Percentiles rank a stretch among this genome's conserved stretches.
Conservation (phyloP, 1,284 basidiomycete genomes). For the Austroboletus niveus region DNA sequence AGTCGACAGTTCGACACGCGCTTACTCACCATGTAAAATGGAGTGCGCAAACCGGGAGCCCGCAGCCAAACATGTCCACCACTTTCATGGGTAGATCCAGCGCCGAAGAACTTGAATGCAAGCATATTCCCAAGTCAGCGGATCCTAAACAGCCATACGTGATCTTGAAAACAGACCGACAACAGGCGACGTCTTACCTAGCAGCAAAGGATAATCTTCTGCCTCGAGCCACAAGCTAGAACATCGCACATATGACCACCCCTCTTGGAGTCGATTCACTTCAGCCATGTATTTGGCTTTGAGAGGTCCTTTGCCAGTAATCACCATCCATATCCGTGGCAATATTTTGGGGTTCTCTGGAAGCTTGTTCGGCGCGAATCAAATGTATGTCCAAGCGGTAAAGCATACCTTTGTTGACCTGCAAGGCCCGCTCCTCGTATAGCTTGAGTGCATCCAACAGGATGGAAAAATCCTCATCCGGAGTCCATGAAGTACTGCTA, state of each 20-base stretch:
- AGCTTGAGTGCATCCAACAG: slow-evolving; percentile 69
- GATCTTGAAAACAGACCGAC: slow-evolving; percentile 7
- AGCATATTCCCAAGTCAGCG: slow-evolving; percentile 88
- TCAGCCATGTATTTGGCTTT: slow-evolving; percentile 71
- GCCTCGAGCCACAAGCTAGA: slow-evolving; percentile 87
- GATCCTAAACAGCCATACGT: slow-evolving; percentile 54
- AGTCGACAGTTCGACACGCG: neutral
- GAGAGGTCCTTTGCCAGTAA: slow-evolving; percentile 92
- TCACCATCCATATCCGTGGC: slow-evolving; percentile 78
- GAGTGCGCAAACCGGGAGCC: slow-evolving; percentile 88
- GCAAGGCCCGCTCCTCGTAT: slow-evolving; percentile 65
- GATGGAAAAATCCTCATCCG: slow-evolving; percentile 93
- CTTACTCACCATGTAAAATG: slow-evolving; percentile 76
- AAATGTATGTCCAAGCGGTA: neutral
- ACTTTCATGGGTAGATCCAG: slow-evolving; percentile 99
- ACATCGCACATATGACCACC: slow-evolving; percentile 83
- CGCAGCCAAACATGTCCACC: slow-evolving; percentile 99
- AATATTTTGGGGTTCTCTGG: slow-evolving; percentile 38
- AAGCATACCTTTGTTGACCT: slow-evolving; percentile 25
- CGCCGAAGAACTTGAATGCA: slow-evolving; percentile 89
- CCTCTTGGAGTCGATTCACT: slow-evolving; percentile 53
- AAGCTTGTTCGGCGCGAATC: neutral
- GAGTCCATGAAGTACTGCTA: slow-evolving; percentile 96
- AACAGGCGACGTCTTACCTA: slow-evolving; percentile 49
- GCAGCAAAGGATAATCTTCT: slow-evolving; percentile 81